Evolutionary conservation across 2,329 filamentous ascomycete species (phyloP), one percentile per base, ranked within the genome.

Genomic region (Cordyceps cicadae): DNA sequence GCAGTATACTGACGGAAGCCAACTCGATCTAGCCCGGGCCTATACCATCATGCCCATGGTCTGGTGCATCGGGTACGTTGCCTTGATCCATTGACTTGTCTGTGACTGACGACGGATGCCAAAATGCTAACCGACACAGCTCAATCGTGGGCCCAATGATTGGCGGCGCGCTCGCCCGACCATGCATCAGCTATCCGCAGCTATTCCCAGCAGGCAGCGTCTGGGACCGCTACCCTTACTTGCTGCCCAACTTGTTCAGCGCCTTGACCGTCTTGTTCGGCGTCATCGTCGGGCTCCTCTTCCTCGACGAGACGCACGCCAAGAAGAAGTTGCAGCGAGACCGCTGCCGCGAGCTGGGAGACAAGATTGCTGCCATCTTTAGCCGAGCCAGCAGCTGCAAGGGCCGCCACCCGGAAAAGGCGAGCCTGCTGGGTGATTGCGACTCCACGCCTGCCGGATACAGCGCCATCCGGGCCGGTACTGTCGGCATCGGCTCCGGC

Each of bases 21-120:
- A 24, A 24, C 24, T 24, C 24, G 3, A 24, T 24, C 59, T 63
- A 92, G 89, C 92, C 66, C 90, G 90, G 67, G 94, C 93, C 54
- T 99, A 96, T 76, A 91, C 93, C 14, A 92, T 97, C 67, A 97
- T 99, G 92, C 94, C 94, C 7, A 91, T 96, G 71, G 90, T 97
- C 29, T 99, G 94, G 94, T 97, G 92, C 71, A 82, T 99, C 70
- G 94, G 94, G 80, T 90, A 79, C 76, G 80, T 76, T 54, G 37
- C 21, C 5, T 50, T n/a, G 3, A 29, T n/a, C n/a, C n/a, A n/a
- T 12, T 29, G 29, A 29, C 24, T 24, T 24, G 2, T 24, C 24
- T 19, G 17, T 8, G 19, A 21, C 9, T 59, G 60, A 70, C 17
- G 24, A 73, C 64, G 72, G 67, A 62, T 19, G 66, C 71, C 71